These are phyloP conservation scores for Trichoderma sp. DNA, from an alignment of 2,329 filamentous ascomycete genomes.

Conservation along the genomic window DNA sequence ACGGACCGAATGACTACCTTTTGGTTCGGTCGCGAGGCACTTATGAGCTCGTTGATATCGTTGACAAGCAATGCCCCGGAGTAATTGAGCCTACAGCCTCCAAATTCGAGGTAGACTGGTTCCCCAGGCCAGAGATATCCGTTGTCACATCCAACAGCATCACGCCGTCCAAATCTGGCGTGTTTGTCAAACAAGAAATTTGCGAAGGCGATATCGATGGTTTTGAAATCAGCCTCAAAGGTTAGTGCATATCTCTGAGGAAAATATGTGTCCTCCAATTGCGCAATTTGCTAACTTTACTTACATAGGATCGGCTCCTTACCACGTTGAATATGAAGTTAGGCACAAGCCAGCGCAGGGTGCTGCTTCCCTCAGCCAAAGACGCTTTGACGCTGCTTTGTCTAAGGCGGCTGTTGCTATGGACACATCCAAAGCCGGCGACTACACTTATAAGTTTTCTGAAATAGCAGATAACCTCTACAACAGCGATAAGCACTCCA, in stretches of 20 bases:
- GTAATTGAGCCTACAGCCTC: conserved; percentile 74
- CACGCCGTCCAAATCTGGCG: conserved; percentile 46
- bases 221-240: conserved; percentile 78
- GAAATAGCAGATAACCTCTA: conserved; percentile 86
- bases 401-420: conserved; percentile 78
- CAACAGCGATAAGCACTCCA: conserved; percentile 69
- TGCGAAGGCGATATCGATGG: conserved; percentile 94
- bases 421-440: conserved; percentile 81
- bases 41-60: conserved; percentile 79
- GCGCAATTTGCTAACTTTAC: conserved; percentile 38
- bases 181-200: conserved; percentile 76
- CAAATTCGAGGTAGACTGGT: conserved; percentile 82
- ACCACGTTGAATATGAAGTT: conserved; percentile 79
- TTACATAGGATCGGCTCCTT: conserved; percentile 71
- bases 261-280: fast-evolving
- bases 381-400: conserved; percentile 76
- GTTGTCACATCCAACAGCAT: conserved; percentile 69
- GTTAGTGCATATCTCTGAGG: conserved; percentile 50
- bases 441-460: conserved; percentile 84
- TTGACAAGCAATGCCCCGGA: conserved; percentile 81
- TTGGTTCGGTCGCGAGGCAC: conserved; percentile 68
- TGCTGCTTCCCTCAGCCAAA: conserved; percentile 65
- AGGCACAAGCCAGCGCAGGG: conserved; percentile 71
- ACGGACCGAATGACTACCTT: conserved; percentile 68
- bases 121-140: conserved; percentile 74